Evolutionary conservation across 2,329 filamentous ascomycete genomes (phyloP), one percentile per base, ranked within the genome.

Genomic region (Diplodia mutila): DNA sequence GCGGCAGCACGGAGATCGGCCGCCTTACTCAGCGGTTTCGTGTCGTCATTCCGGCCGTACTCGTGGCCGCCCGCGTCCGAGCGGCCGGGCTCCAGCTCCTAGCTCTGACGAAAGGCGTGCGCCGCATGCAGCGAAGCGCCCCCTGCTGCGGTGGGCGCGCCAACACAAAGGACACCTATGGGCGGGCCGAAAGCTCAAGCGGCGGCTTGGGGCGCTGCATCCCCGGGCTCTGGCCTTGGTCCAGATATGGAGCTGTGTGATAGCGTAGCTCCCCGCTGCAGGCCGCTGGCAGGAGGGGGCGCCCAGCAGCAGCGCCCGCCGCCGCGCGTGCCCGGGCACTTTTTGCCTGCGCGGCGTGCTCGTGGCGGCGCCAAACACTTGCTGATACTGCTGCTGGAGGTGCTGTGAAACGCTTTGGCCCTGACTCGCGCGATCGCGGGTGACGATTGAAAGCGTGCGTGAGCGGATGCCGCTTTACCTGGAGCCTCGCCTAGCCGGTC

Each of bases 391-490:
- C 18, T 37, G 42, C 23, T 32, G 49, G 59, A 51, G 29, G 25
- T 51, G 59, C 59, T 63, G 59, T 63, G 59, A 52, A 63, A 63
- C 59, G 57, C 27, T 42, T 61, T 61, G 57, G 42, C 46, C 59
- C 42, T 63, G 59, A 63, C 59, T 63, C 59, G 59, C 59, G 42
- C 59, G 39, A 61, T 61, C 57, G 57, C 57, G 57, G 57, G 57
- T 61, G 57, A 61, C 57, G 57, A 61, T 61, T 61, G 57, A 61
- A 61, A 61, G 57, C 57, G 57, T 61, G 57, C 57, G 57, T 61
- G 57, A 61, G 57, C 57, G 57, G 57, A 61, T 49, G 57, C 57
- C 57, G 57, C 57, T 61, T 61, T 61, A 61, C 57, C 57, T 61
- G 57, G 57, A 61, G 57, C 57, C 57, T 61, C 57, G 57, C 57